Evolutionary conservation across 2,329 filamentous ascomycete species (phyloP).

Genomic region (Penicillium sp.): DNA sequence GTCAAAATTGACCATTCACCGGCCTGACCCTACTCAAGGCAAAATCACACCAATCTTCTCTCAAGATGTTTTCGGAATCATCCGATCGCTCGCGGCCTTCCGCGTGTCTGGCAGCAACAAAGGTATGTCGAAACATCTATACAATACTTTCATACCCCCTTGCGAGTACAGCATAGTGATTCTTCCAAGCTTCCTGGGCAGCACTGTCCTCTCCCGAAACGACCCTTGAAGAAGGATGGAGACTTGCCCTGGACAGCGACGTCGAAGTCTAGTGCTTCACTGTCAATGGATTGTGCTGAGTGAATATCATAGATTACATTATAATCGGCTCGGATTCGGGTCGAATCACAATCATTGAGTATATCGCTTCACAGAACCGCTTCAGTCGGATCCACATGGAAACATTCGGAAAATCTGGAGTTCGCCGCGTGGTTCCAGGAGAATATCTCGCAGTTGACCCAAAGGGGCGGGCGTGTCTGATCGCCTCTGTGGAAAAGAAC

Average conservation of each 20-base stretch:
- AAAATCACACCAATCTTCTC: slow-evolving; percentile 83
- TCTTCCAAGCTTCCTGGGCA: slow-evolving; percentile 59
- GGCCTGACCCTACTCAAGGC: slow-evolving; percentile 78
- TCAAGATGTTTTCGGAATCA: slow-evolving; percentile 94
- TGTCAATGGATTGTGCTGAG: slow-evolving; percentile 42
- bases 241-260: slow-evolving; percentile 36
- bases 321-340: slow-evolving; percentile 95
- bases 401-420: slow-evolving; percentile 95
- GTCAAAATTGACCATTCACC: slow-evolving; percentile 80
- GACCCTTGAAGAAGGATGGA: slow-evolving; percentile 26
- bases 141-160: slow-evolving; percentile 16
- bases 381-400: slow-evolving; percentile 90
- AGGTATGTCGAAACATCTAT: slow-evolving; percentile 60
- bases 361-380: slow-evolving; percentile 76
- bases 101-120: slow-evolving; percentile 89
- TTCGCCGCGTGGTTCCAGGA: slow-evolving; percentile 87
- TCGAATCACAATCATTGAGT: slow-evolving; percentile 90
- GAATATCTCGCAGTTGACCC: slow-evolving; percentile 95
- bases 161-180: slow-evolving; percentile 64
- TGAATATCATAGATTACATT: slow-evolving; percentile 71
- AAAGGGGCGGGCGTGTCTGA: slow-evolving; percentile 89
- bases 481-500: slow-evolving; percentile 95
- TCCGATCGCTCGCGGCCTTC: slow-evolving; percentile 82
- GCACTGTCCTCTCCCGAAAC: slow-evolving; percentile 42
- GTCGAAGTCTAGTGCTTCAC: slow-evolving; percentile 30